Conservation (phyloP, 1,284 basidiomycete species). For the Leccinum pachyderme region DNA sequence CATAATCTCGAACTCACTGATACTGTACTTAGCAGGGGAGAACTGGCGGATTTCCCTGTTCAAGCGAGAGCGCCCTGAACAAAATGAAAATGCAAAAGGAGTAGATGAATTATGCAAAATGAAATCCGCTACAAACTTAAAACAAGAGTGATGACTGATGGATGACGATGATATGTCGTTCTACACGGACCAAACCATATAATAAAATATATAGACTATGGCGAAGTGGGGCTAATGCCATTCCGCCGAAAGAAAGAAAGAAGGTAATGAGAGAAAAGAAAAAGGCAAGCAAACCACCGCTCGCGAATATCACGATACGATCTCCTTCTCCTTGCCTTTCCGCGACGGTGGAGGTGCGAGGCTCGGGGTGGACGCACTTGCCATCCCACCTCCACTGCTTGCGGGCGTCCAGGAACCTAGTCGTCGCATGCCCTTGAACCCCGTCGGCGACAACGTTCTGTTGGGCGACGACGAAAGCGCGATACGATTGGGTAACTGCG, state of each 20-base stretch:
- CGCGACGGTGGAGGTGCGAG: conserved; percentile 41
- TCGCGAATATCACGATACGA: conserved; percentile 14
- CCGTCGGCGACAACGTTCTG: conserved; percentile 32
- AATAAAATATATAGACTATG: not conserved
- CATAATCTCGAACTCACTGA: too few relatives aligned
- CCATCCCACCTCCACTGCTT: conserved; percentile 38
- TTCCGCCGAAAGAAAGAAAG: not conserved
- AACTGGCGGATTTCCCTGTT: too few relatives aligned
- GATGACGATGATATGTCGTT: not conserved
- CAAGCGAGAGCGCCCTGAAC: too few relatives aligned
- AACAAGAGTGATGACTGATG: conserved; percentile 5
- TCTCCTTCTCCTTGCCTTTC: conserved; percentile 49
- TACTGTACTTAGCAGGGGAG: too few relatives aligned
- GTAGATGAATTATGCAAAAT: conserved; percentile 12
- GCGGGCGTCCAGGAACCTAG: conserved; percentile 47
- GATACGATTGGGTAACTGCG: conserved; percentile 28
- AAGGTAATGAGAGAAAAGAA: not conserved
- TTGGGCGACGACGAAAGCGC: conserved; percentile 15
- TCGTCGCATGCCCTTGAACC: conserved; percentile 41
- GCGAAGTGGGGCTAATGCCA: not conserved
- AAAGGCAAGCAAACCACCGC: not conserved
- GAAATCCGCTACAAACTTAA: conserved; percentile 14
- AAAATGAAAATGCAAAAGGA: conserved; percentile 14
- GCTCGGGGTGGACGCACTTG: conserved; percentile 53
- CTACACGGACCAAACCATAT: not conserved